Evolutionary conservation across 208 protist species (phyloP).

Genomic region (Acanthamoeba lenticulata): DNA sequence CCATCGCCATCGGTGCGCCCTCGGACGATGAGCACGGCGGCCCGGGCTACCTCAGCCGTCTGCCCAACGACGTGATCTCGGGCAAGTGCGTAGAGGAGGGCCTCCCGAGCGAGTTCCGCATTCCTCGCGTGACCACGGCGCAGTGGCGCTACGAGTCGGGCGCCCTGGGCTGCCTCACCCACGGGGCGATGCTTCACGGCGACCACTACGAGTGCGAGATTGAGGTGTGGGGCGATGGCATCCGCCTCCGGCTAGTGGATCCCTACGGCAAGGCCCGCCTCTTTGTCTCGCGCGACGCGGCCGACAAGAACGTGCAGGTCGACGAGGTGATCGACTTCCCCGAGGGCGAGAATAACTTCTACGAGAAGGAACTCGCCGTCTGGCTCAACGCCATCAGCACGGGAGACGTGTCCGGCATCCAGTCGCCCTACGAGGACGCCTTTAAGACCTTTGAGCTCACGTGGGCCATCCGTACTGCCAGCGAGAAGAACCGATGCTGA

Average conservation of each 20-base stretch:
- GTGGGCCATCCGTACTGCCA: slow-evolving; percentile 17
- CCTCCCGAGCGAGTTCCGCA: not conserved
- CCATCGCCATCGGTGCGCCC: not conserved
- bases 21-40: not conserved
- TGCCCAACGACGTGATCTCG: slow-evolving; percentile 23
- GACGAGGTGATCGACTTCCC: not conserved
- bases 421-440: slow-evolving; percentile 45
- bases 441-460: slow-evolving; percentile 62
- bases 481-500: slow-evolving; percentile 12
- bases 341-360: slow-evolving; percentile 30
- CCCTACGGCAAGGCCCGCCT: not conserved
- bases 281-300: not conserved
- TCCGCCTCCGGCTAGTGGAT: not conserved
- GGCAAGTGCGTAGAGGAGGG: slow-evolving; percentile 28
- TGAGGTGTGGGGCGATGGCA: slow-evolving; percentile 52
- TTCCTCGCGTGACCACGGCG: not conserved
- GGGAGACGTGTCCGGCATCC: not conserved
- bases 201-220: slow-evolving; percentile 22
- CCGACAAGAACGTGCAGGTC: not conserved
- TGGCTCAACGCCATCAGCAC: slow-evolving; percentile 43
- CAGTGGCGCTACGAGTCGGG: not conserved
- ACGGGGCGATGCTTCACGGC: not conserved
- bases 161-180: not conserved
- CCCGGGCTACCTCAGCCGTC: not conserved
- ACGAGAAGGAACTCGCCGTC: not conserved